phyloP scores from a whole-genome alignment of 352 stramenopile species.

The Phytopythium aichiense region DNA sequence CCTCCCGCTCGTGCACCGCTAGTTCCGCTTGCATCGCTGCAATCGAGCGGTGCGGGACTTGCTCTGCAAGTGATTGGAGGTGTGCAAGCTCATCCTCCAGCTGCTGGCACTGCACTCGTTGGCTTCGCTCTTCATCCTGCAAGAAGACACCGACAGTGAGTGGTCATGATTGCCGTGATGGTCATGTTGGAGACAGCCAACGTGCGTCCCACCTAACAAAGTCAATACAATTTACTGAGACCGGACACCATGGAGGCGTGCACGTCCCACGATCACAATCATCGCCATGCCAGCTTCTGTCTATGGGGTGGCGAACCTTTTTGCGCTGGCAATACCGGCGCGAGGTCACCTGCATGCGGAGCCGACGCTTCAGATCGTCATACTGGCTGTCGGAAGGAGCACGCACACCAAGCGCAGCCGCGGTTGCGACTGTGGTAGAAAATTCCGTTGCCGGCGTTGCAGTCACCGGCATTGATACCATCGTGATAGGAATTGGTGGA shows the following conservation, averaged over 20 bases:
- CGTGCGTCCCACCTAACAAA: not conserved
- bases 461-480: not conserved
- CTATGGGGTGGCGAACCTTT: slow-evolving; percentile 14
- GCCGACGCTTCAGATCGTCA: slow-evolving; percentile 22
- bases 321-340: slow-evolving; percentile 32
- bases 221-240: not conserved
- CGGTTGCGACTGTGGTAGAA: not conserved
- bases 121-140: slow-evolving; percentile 10
- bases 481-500: not conserved
- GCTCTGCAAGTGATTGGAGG: slow-evolving; percentile 8
- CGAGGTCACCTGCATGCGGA: slow-evolving; percentile 29
- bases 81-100: slow-evolving; percentile 14
- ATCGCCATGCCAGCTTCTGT: not conserved
- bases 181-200: not conserved
- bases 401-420: slow-evolving; percentile 11
- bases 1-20: slow-evolving; percentile 12
- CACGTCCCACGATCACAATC: not conserved
- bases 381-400: slow-evolving; percentile 19
- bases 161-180: not conserved
- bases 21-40: slow-evolving; percentile 17
- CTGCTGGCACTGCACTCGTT: slow-evolving; percentile 8
- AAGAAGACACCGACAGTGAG: not conserved
- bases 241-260: not conserved
- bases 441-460: not conserved
- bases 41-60: slow-evolving; percentile 8